Conservation (phyloP, 768 basidiomycete species). For the Melanogaster broomeanus region DNA sequence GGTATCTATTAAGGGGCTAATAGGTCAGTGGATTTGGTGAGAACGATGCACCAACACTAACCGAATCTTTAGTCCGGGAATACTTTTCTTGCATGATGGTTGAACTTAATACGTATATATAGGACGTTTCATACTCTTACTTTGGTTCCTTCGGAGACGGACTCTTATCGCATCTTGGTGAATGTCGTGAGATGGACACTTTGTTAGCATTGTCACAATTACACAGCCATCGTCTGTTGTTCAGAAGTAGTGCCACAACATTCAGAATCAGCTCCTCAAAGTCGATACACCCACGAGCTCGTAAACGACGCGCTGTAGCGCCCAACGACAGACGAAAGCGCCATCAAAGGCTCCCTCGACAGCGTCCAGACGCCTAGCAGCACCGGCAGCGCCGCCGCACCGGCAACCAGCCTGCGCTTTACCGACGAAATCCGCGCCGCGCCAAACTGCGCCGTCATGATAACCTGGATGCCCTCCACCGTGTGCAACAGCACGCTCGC, state of each 20-base stretch:
- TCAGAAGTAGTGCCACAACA: background rate
- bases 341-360: slow-evolving; percentile 58
- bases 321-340: slow-evolving; percentile 49
- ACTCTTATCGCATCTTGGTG: slow-evolving; percentile 1
- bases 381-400: slow-evolving; percentile 48
- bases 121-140: background rate
- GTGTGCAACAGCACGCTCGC: slow-evolving; percentile 58
- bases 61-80: background rate
- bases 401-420: slow-evolving; percentile 33
- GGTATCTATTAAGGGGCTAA: slow-evolving; percentile 28
- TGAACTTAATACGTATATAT: background rate
- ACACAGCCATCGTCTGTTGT: background rate
- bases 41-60: background rate
- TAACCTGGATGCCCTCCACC: slow-evolving; percentile 56
- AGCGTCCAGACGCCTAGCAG: slow-evolving; percentile 56
- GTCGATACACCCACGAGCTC: slow-evolving; percentile 47
- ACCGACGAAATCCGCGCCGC: slow-evolving; percentile 10
- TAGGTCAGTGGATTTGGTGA: background rate
- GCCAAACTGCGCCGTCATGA: slow-evolving; percentile 49
- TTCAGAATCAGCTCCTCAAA: slow-evolving; percentile 25
- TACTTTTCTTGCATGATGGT: background rate
- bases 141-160: background rate
- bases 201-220: background rate
- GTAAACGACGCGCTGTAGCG: slow-evolving; percentile 55
- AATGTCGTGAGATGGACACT: background rate